Evolutionary conservation across 352 stramenopile species (phyloP).

Genomic region (Pythium rishiriense): DNA sequence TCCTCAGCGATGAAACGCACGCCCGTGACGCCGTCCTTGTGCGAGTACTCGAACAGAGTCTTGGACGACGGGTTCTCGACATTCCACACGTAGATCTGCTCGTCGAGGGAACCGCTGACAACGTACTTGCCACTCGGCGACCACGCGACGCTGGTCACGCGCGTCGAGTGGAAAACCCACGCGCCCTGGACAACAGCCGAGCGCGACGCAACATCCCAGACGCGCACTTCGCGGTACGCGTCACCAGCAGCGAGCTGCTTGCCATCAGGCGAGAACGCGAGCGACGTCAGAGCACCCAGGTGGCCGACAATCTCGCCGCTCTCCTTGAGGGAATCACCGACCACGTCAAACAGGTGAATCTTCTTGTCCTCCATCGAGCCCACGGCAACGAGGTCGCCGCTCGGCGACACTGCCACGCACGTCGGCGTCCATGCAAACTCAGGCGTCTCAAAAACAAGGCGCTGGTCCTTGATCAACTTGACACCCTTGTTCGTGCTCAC

Average conservation of each 20-base stretch:
- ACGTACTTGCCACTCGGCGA: conserved; percentile 90
- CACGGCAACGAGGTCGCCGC: conserved; percentile 72
- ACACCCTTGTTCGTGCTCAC: conserved; percentile 84
- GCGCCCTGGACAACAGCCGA: conserved; percentile 86
- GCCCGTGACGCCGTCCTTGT: conserved; percentile 80
- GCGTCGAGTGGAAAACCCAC: conserved; percentile 97
- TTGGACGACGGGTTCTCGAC: conserved; percentile 73
- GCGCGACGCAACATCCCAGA: conserved; percentile 85
- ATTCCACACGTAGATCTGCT: conserved; percentile 97
- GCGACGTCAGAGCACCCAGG: conserved; percentile 66
- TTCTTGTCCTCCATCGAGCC: conserved; percentile 85
- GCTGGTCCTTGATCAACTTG: conserved; percentile 73
- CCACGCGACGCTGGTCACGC: conserved; percentile 93
- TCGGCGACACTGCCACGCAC: conserved; percentile 71
- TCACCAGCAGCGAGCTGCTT: conserved; percentile 84
- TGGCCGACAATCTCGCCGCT: conserved; percentile 68
- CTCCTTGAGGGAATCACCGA: conserved; percentile 65
- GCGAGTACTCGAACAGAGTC: conserved; percentile 70
- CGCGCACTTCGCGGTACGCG: conserved; percentile 87
- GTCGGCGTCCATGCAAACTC: conserved; percentile 80
- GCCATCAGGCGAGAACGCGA: conserved; percentile 88
- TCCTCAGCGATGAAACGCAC: conserved; percentile 74
- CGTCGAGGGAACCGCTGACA: conserved; percentile 92
- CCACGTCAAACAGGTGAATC: conserved; percentile 85
- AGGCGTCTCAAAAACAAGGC: conserved; percentile 71